phyloP scores from a whole-genome alignment of 2,329 filamentous ascomycete genomes.

The Aspergillus melleus region DNA sequence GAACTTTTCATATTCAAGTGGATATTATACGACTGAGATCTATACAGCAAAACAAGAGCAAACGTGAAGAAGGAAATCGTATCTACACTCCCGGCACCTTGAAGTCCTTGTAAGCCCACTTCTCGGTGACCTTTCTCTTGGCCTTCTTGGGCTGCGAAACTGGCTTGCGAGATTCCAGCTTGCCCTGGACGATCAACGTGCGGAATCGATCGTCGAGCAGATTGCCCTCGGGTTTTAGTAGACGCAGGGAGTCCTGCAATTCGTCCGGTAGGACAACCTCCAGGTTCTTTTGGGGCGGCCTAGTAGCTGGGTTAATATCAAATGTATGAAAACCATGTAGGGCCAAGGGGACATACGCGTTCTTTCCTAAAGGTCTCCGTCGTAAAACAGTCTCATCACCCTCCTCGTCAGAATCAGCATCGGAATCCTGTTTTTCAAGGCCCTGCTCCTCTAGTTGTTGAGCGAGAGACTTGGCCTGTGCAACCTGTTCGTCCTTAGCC shows the following conservation, averaged over 20 bases:
- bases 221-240: slow-evolving; percentile 94
- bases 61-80: slow-evolving; percentile 21
- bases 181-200: slow-evolving; percentile 82
- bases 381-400: slow-evolving; percentile 66
- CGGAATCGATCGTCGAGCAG: slow-evolving; percentile 88
- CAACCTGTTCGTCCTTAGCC: slow-evolving; percentile 69
- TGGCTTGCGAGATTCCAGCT: slow-evolving; percentile 78
- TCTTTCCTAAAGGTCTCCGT: slow-evolving; percentile 69
- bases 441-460: slow-evolving; percentile 51
- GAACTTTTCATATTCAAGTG: slow-evolving; percentile 5
- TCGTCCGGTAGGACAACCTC: slow-evolving; percentile 82
- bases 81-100: slow-evolving; percentile 46
- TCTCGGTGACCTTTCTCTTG: slow-evolving; percentile 82
- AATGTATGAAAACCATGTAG: not conserved
- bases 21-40: slow-evolving; percentile 7
- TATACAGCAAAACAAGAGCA: slow-evolving; percentile 9
- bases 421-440: slow-evolving; percentile 43
- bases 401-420: slow-evolving; percentile 47
- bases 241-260: slow-evolving; percentile 74
- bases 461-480: slow-evolving; percentile 70
- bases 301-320: slow-evolving; percentile 25
- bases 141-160: slow-evolving; percentile 80
- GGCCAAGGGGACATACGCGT: slow-evolving; percentile 38
- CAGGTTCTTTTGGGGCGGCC: slow-evolving; percentile 70
- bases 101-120: slow-evolving; percentile 98